phyloP scores from a whole-genome alignment of 495 filamentous ascomycete species.

The Penicillium nucicola region DNA sequence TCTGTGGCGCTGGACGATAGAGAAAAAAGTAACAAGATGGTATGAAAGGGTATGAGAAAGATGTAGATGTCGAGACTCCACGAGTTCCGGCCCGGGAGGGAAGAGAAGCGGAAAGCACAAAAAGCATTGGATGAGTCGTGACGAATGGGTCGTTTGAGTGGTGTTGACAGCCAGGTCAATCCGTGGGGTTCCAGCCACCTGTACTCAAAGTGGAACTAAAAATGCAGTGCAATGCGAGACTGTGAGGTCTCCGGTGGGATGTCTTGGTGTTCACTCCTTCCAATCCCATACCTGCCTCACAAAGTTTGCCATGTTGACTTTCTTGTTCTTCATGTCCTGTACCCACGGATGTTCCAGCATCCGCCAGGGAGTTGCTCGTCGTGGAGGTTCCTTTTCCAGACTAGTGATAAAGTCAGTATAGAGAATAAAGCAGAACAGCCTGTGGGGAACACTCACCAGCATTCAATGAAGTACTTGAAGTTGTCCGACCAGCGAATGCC shows the following conservation, averaged over 20 bases:
- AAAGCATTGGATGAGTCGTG: slow-evolving; percentile 15
- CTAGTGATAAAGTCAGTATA: slow-evolving; percentile 39
- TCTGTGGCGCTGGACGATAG: slow-evolving; percentile 15
- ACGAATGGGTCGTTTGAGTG: slow-evolving; percentile 21
- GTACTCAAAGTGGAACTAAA: slow-evolving; percentile 26
- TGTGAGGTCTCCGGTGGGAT: background rate
- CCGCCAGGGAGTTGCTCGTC: slow-evolving; percentile 91
- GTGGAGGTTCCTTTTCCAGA: slow-evolving; percentile 85
- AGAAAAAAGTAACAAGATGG: slow-evolving; percentile 18
- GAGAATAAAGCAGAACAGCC: background rate
- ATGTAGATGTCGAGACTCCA: slow-evolving; percentile 6
- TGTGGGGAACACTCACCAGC: slow-evolving; percentile 70
- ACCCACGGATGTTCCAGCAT: slow-evolving; percentile 99
- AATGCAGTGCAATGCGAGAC: slow-evolving; percentile 11
- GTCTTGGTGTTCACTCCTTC: slow-evolving; percentile 49
- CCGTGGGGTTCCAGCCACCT: slow-evolving; percentile 41
- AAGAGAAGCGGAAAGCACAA: slow-evolving; percentile 15
- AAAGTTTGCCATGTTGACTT: slow-evolving; percentile 95
- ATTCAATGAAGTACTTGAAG: slow-evolving; percentile 99
- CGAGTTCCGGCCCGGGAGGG: slow-evolving; percentile 27
- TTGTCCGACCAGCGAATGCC: slow-evolving; percentile 89
- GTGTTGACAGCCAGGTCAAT: slow-evolving; percentile 47
- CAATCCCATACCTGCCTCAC: slow-evolving; percentile 93
- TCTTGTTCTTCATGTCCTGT: slow-evolving; percentile 89
- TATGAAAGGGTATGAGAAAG: slow-evolving; percentile 3